Evolutionary conservation across 345 rosid genomes (phyloP), one percentile per base, ranked within the genome.

Genomic region (Stellera chamaejasme): DNA sequence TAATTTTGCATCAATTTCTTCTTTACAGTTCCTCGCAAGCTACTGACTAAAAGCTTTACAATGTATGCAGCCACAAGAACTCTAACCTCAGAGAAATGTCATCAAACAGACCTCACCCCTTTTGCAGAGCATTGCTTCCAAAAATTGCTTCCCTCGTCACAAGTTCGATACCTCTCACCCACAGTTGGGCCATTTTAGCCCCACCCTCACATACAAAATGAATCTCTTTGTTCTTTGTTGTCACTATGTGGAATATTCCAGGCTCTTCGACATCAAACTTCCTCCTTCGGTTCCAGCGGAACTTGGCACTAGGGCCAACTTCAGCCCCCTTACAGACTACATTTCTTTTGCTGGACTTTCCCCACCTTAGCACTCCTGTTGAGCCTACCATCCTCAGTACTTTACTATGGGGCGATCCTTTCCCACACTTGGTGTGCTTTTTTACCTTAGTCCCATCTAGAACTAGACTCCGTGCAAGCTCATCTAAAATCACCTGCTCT

Each of bases 151-250:
- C 62, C 73, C 69, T 69, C 6, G 90, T 80, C 48, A 83, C 69
- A 0, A 80, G 69, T 61, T 61, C 67, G 59, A 83, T 80, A 32
- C 90, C 90, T 50, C 87, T 80, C 8, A 76, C 82, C 90, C 90
- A 83, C 26, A 84, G 54, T 62, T 65, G 63, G 0, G 92, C 88
- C 79, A 69, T 69, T 60, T 79, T 82, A 0, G 39, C 45, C 52
- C 88, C 92, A 11, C 83, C 88, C 10, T 74, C 68, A 11, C 88
- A 81, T 1, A 76, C 81, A 45, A 84, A 82, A 58, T 82, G 88
- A 58, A 84, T 53, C 70, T 84, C 85, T 68, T 72, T 82, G 70
- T 78, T 78, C 82, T 65, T 79, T 27, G 73, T 74, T 16, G 86
- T 85, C 69, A 76, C 45, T 4, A 82, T 79, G 54, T 72, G 77